phyloP scores from a whole-genome alignment of 2,329 filamentous ascomycete genomes.

The Alternaria panax region DNA sequence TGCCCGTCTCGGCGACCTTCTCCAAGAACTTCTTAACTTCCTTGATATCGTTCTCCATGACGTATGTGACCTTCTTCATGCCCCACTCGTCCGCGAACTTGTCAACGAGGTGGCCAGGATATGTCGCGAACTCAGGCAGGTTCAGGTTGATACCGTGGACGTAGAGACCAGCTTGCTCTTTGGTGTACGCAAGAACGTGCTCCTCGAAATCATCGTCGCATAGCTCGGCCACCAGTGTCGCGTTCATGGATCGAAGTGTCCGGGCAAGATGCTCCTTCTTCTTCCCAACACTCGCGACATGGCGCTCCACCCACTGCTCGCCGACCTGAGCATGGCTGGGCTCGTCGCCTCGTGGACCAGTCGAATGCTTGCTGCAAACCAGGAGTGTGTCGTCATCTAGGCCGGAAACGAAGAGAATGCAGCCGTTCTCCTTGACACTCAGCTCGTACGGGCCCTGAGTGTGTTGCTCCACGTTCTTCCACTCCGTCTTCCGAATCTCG shows the following conservation, averaged over 20 bases:
- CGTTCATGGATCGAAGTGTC: constrained; percentile 79
- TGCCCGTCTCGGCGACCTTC: constrained; percentile 82
- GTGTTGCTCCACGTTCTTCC: constrained; percentile 76
- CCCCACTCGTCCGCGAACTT: constrained; percentile 91
- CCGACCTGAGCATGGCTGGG: constrained; percentile 85
- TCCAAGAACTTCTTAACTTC: constrained; percentile 84
- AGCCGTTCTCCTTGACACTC: constrained; percentile 98
- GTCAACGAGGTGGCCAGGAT: constrained; percentile 83
- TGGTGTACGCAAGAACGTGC: constrained; percentile 88
- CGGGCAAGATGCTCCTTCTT: constrained; percentile 78
- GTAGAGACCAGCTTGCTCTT: constrained; percentile 86
- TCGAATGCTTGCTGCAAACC: constrained; percentile 99
- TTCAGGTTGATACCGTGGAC: constrained; percentile 97
- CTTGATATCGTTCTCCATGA: constrained; percentile 76
- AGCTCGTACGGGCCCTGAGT: constrained; percentile 92
- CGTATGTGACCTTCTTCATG: constrained; percentile 85
- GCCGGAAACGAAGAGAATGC: constrained; percentile 96
- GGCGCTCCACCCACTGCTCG: constrained; percentile 80
- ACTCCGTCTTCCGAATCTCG: constrained; percentile 82
- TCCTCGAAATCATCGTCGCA: constrained; percentile 97
- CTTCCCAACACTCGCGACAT: constrained; percentile 79
- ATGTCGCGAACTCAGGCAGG: constrained; percentile 87
- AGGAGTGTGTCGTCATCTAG: constrained; percentile 87
- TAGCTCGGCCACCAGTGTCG: constrained; percentile 93
- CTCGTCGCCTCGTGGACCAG: constrained; percentile 76